A percentile compares a stretch with the other conserved stretches of the same genome.
Evolutionary conservation across 345 rosid genomes (phyloP).

Genomic region (Boechera divaricarpa): DNA sequence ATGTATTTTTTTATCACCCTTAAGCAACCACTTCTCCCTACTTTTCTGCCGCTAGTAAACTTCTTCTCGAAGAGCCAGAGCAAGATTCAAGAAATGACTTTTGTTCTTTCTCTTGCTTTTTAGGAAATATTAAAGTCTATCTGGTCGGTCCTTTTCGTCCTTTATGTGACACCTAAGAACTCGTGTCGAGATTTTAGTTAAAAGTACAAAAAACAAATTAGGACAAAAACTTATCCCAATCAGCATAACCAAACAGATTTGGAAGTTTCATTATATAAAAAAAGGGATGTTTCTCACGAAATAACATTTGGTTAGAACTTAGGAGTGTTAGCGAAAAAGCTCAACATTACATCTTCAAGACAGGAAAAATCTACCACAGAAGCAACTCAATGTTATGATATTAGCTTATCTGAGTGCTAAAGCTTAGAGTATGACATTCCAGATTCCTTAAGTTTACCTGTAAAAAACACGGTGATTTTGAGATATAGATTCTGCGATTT

Average conservation of each 20-base stretch:
- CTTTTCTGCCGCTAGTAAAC: too few relatives aligned
- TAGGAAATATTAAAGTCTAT: too few relatives aligned
- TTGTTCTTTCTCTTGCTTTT: too few relatives aligned
- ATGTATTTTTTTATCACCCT: too few relatives aligned
- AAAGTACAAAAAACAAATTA: not conserved
- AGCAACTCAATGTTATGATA: conserved; percentile 33
- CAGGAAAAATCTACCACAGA: conserved; percentile 1
- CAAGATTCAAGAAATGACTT: too few relatives aligned
- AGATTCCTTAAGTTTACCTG: conserved; percentile 84
- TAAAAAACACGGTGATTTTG: conserved; percentile 26
- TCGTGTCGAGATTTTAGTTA: not conserved
- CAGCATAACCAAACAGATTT: conserved; percentile 9
- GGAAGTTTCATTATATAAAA: not conserved
- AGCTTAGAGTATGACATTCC: conserved; percentile 80
- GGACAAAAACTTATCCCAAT: not conserved
- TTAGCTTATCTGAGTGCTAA: conserved; percentile 56
- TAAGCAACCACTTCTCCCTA: too few relatives aligned
- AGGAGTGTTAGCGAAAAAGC: not conserved
- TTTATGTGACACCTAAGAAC: too few relatives aligned
- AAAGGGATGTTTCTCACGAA: not conserved
- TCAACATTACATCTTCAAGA: conserved; percentile 2
- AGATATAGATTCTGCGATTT: conserved; percentile 5
- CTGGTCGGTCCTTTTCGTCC: too few relatives aligned
- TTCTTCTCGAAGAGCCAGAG: too few relatives aligned
- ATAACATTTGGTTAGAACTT: conserved; percentile 6